These are phyloP conservation scores for Periconia sp. DNA, from an alignment of 2,329 filamentous ascomycete genomes.

Conservation along the genomic window DNA sequence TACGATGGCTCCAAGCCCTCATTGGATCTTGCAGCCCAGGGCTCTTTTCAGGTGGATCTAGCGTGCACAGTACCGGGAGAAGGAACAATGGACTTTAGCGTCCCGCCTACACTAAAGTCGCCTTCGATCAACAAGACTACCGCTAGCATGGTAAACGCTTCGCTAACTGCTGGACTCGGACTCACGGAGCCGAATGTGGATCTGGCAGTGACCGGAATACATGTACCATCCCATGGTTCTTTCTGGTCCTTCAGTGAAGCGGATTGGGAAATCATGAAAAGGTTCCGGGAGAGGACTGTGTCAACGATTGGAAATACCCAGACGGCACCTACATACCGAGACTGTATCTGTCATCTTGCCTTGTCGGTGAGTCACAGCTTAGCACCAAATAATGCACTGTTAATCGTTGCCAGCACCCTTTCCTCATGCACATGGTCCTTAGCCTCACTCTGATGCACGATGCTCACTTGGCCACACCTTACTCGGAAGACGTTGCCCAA, in stretches of 20 bases:
- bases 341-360: constrained; percentile 47
- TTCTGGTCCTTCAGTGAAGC: constrained; percentile 23
- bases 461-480: constrained; percentile 44
- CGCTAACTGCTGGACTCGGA: constrained; percentile 8
- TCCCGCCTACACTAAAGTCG: neutral
- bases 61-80: neutral
- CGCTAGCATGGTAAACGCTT: constrained; percentile 20
- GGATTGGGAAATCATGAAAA: constrained; percentile 43
- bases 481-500: constrained; percentile 27
- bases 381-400: no score
- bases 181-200: no score
- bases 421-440: constrained; percentile 62
- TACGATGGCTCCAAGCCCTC: constrained; percentile 46
- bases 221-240: no score
- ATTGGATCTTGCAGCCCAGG: constrained; percentile 41
- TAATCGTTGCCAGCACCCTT: constrained; percentile 53
- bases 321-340: constrained; percentile 43
- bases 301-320: constrained; percentile 46
- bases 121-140: constrained; percentile 20
- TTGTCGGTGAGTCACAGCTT: constrained; percentile 42
- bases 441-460: constrained; percentile 62
- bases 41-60: constrained; percentile 31
- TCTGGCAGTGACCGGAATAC: no score
- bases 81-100: neutral
- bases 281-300: constrained; percentile 53